These are phyloP conservation scores for Blepharisma undulans DNA, from an alignment of 169 alveolate genomes.

Conservation along the genomic window DNA sequence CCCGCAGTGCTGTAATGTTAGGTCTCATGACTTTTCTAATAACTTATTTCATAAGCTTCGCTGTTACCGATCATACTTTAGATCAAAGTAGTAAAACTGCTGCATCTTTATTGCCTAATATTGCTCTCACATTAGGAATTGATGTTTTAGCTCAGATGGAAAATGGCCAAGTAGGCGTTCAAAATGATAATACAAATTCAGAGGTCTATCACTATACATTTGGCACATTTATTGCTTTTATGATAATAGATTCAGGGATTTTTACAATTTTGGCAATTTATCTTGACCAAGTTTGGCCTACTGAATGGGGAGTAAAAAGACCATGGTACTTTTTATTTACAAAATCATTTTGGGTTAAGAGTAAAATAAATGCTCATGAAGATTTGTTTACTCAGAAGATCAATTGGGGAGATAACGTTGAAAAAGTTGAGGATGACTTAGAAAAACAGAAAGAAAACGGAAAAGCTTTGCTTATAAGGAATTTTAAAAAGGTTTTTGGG, in stretches of 20 bases:
- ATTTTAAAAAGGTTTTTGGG: slow-evolving; percentile 56
- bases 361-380: slow-evolving; percentile 42
- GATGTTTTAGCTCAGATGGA: slow-evolving; percentile 32
- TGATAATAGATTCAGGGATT: slow-evolving; percentile 37
- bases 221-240: neutral
- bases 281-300: slow-evolving; percentile 68
- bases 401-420: slow-evolving; percentile 47
- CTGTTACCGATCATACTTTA: slow-evolving; percentile 40
- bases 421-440: neutral
- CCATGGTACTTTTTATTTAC: slow-evolving; percentile 58
- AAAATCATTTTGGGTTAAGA: slow-evolving; percentile 41
- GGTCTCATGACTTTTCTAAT: slow-evolving; percentile 42
- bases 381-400: slow-evolving; percentile 42
- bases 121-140: slow-evolving; percentile 38
- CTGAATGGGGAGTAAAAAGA: slow-evolving; percentile 66
- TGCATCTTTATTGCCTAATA: slow-evolving; percentile 46
- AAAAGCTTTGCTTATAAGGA: slow-evolving; percentile 49
- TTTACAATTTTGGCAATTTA: slow-evolving; percentile 45
- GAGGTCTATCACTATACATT: slow-evolving; percentile 13
- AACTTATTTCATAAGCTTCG: slow-evolving; percentile 38
- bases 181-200: neutral
- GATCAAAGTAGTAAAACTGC: neutral
- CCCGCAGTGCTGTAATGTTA: slow-evolving; percentile 39
- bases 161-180: slow-evolving; percentile 39
- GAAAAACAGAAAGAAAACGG: slow-evolving; percentile 48